A percentile compares a stretch with the other conserved stretches of the same genome.
Evolutionary conservation across 306 rosid species (phyloP).

Genomic region (Sophora flavescens): DNA sequence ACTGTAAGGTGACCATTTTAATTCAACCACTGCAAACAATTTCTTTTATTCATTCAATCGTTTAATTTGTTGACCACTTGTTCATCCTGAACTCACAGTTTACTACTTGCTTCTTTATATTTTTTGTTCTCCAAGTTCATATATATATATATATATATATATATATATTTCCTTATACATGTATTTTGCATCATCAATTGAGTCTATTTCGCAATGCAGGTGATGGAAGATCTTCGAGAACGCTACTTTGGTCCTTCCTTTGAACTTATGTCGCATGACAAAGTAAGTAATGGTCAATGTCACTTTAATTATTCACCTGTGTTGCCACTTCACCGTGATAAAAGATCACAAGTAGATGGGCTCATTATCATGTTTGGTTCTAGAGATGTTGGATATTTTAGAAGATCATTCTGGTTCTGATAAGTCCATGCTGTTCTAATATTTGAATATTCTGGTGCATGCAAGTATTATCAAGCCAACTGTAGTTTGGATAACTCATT

Average conservation of each 20-base stretch:
- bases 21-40: too few relatives aligned
- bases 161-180: background rate
- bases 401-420: slow-evolving; percentile 18
- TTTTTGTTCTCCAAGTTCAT: slow-evolving; percentile 7
- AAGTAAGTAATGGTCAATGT: slow-evolving; percentile 55
- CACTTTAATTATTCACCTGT: background rate
- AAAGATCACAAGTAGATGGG: background rate
- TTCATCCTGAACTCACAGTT: background rate
- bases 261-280: slow-evolving; percentile 86
- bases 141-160: too few relatives aligned
- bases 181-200: background rate
- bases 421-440: slow-evolving; percentile 1
- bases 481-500: slow-evolving; percentile 20
- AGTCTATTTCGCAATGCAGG: slow-evolving; percentile 51
- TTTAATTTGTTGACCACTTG: background rate
- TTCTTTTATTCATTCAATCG: too few relatives aligned
- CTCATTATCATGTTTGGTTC: background rate
- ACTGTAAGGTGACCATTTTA: slow-evolving; percentile 63
- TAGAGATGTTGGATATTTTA: slow-evolving; percentile 18
- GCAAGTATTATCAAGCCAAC: slow-evolving; percentile 9
- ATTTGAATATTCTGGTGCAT: slow-evolving; percentile 4
- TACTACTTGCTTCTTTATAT: background rate
- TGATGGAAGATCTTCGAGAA: slow-evolving; percentile 71
- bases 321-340: background rate
- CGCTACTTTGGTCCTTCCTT: slow-evolving; percentile 89